Evolutionary conservation across 352 stramenopile species (phyloP).

Genomic region (Aphanomyces cochlioides): DNA sequence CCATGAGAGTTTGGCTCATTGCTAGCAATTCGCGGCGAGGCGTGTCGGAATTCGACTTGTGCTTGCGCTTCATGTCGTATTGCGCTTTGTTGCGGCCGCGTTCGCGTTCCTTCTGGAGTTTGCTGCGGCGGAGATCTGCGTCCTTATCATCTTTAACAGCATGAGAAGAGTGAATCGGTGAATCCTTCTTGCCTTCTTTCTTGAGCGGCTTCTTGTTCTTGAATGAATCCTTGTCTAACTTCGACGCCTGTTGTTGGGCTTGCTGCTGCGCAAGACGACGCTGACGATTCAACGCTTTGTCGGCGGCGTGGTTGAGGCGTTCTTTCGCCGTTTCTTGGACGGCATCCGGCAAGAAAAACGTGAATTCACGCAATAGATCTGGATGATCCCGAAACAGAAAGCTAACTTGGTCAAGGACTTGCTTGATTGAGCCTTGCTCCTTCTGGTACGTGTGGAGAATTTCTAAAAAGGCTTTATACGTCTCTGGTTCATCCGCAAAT

Average conservation of each 20-base stretch:
- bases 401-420: conserved; percentile 97
- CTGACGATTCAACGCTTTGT: conserved; percentile 91
- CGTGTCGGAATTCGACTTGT: conserved; percentile 61
- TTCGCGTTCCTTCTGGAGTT: conserved; percentile 64
- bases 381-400: conserved; percentile 98
- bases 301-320: conserved; percentile 91
- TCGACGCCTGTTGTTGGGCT: conserved; percentile 33
- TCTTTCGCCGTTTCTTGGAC: conserved; percentile 97
- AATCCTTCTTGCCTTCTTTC: conserved; percentile 18
- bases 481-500: conserved; percentile 96
- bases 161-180: not conserved
- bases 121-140: conserved; percentile 44
- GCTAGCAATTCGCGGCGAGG: conserved; percentile 70
- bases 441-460: conserved; percentile 99
- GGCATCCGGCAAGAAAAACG: conserved; percentile 98
- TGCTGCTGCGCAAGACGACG: conserved; percentile 56
- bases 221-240: conserved; percentile 8
- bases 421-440: conserved; percentile 97
- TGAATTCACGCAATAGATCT: conserved; percentile 99
- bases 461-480: conserved; percentile 98
- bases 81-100: conserved; percentile 70
- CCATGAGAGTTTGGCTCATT: conserved; percentile 70
- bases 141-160: conserved; percentile 41
- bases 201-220: not conserved
- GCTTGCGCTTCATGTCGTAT: conserved; percentile 67